A percentile compares a stretch with the other conserved stretches of the same genome.
Evolutionary conservation across 108 stramenopile genomes (phyloP).

Genomic region (Schizochytrium sp.): DNA sequence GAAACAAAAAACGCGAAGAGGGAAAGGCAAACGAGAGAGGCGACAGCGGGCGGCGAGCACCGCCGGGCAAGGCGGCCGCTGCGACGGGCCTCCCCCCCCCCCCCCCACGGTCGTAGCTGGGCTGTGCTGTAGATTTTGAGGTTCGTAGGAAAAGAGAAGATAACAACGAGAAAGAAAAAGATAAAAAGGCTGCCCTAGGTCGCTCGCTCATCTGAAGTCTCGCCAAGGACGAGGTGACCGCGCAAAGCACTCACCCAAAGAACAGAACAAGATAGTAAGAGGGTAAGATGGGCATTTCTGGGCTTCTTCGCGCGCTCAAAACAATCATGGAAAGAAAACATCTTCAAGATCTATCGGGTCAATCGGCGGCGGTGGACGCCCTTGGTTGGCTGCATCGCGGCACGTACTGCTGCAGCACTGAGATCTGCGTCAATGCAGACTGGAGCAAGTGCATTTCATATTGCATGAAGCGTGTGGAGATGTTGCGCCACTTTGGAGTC

Average conservation of each 20-base stretch:
- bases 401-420: conserved; percentile 29
- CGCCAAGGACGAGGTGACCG: too few species aligned
- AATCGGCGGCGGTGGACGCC: neutral
- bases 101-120: too few species aligned
- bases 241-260: neutral
- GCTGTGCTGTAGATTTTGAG: too few species aligned
- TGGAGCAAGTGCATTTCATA: conserved; percentile 9
- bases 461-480: conserved; percentile 46
- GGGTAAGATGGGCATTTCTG: neutral
- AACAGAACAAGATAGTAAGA: neutral
- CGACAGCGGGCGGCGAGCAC: too few species aligned
- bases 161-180: too few species aligned
- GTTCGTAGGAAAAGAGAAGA: too few species aligned
- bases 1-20: too few species aligned
- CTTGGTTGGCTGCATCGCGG: conserved; percentile 33
- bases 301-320: neutral
- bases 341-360: neutral
- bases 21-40: too few species aligned
- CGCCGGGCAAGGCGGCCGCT: too few species aligned
- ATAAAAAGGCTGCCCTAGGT: too few species aligned
- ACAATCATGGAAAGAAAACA: neutral
- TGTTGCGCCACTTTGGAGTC: conserved; percentile 42
- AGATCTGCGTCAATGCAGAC: neutral
- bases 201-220: too few species aligned
- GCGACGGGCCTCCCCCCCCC: too few species aligned